Conservation (phyloP, 2,329 filamentous ascomycete genomes). For the Metarhizium album region DNA sequence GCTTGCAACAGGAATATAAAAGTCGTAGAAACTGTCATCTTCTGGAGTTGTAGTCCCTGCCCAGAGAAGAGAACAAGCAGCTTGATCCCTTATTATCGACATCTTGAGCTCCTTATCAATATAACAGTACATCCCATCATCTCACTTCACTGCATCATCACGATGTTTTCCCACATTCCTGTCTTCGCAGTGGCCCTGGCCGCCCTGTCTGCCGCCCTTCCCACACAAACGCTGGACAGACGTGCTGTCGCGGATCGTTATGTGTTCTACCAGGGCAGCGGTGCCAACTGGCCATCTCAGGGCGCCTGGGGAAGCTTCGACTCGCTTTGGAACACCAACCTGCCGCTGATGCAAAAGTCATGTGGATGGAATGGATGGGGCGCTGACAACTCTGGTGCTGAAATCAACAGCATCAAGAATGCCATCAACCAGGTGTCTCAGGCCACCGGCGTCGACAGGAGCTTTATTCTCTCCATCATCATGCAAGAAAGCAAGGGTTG, state of each 20-base stretch:
- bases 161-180: not conserved
- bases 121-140: not conserved
- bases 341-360: constrained; percentile 9
- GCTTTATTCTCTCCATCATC: constrained; percentile 31
- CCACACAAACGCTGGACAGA: not conserved
- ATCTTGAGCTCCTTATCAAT: not conserved
- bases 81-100: not conserved
- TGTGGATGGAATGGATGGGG: constrained; percentile 12
- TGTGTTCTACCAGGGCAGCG: constrained; percentile 10
- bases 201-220: not conserved
- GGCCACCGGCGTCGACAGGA: constrained; percentile 21
- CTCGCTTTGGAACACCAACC: constrained; percentile 11
- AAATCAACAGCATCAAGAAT: constrained; percentile 14
- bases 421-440: constrained; percentile 22
- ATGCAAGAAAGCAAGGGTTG: constrained; percentile 35
- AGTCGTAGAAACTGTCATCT: not conserved
- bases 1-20: not conserved
- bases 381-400: constrained; percentile 9
- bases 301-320: constrained; percentile 11
- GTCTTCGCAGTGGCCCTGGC: not conserved
- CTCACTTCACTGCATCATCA: not conserved
- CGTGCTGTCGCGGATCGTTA: constrained; percentile 1
- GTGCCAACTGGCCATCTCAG: not conserved
- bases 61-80: not conserved
- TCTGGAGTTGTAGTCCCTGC: not conserved